Percentiles rank a stretch among this genome's conserved stretches.
phyloP scores from a whole-genome alignment of 495 filamentous ascomycete species.

The Chaetomium cochliodes region DNA sequence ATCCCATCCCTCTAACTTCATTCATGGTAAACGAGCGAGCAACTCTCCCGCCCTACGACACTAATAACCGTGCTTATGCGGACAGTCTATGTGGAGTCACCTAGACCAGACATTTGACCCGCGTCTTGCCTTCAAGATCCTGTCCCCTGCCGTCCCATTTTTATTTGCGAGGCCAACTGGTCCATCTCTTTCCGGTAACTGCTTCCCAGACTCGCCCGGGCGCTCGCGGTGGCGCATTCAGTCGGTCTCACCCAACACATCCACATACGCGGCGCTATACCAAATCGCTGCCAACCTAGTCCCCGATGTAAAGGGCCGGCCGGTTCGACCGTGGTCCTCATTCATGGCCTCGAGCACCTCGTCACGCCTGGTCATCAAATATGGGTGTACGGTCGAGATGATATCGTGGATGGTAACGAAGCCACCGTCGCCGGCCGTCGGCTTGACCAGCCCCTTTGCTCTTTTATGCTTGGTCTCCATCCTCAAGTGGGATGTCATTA shows the following conservation, averaged over 20 bases:
- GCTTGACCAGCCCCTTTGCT: too few species aligned
- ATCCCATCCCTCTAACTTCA: too few species aligned
- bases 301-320: conserved; percentile 1
- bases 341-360: conserved; percentile 26
- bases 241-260: conserved; percentile 1
- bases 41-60: too few species aligned
- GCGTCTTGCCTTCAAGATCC: not conserved
- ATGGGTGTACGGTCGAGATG: conserved; percentile 30
- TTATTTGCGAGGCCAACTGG: conserved; percentile 4
- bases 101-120: too few species aligned
- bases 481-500: too few species aligned
- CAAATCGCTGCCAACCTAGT: conserved; percentile 16
- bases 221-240: not conserved
- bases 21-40: too few species aligned
- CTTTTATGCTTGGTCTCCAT: too few species aligned
- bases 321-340: conserved; percentile 9
- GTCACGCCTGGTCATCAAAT: conserved; percentile 29
- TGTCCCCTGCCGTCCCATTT: not conserved
- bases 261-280: not conserved
- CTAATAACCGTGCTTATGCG: too few species aligned
- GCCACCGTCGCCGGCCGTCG: not conserved
- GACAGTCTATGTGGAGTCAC: too few species aligned
- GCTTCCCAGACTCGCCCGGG: conserved; percentile 5
- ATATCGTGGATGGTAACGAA: conserved; percentile 33
- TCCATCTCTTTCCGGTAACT: conserved; percentile 1